phyloP scores from a whole-genome alignment of 78 protist genomes.

The Polysphondylium violaceum region DNA sequence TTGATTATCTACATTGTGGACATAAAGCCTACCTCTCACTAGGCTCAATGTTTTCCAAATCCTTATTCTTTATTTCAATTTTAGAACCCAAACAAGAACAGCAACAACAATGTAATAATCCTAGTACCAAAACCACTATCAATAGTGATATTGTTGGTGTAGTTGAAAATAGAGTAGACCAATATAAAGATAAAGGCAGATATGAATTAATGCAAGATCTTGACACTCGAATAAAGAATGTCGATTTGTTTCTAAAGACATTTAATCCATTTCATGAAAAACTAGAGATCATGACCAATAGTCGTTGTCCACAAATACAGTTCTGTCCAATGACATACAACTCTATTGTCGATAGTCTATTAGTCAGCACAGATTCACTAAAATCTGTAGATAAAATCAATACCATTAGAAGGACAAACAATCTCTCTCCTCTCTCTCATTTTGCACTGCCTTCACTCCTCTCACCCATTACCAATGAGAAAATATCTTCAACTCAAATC shows the following conservation, averaged over 20 bases:
- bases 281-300: constrained; percentile 33
- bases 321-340: constrained; percentile 53
- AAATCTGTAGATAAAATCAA: too few relatives aligned
- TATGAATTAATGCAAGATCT: constrained; percentile 22
- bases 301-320: constrained; percentile 27
- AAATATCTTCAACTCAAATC: too few relatives aligned
- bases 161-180: background rate
- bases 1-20: constrained; percentile 62
- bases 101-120: background rate
- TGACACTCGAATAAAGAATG: background rate
- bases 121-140: background rate
- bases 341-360: too few relatives aligned
- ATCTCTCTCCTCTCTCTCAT: too few relatives aligned
- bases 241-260: constrained; percentile 1
- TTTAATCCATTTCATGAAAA: constrained; percentile 38
- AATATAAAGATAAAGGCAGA: constrained; percentile 5
- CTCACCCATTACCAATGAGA: too few relatives aligned
- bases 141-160: constrained; percentile 18
- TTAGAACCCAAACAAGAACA: background rate
- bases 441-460: too few relatives aligned
- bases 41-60: constrained; percentile 23
- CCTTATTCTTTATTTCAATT: constrained; percentile 34
- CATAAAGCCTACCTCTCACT: constrained; percentile 29
- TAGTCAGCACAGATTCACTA: too few relatives aligned
- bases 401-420: too few relatives aligned